Evolutionary conservation across 768 basidiomycete genomes (phyloP).

Genomic region (Lepiota brunneoincarnata): DNA sequence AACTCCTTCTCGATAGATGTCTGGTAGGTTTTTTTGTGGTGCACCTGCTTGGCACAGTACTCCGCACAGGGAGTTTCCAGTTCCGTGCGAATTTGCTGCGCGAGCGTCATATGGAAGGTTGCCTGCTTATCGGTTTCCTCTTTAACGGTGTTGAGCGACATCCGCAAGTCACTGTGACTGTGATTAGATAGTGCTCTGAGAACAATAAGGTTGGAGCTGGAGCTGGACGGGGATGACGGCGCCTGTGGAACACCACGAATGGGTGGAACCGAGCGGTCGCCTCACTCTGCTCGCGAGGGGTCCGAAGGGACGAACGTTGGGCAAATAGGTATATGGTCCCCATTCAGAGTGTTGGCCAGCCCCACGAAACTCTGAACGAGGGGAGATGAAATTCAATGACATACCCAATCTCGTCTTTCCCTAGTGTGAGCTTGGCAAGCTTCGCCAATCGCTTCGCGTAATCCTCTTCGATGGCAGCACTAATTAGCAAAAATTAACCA

Average conservation of each 20-base stretch:
- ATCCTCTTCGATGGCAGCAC: constrained; percentile 90
- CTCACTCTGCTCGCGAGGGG: background rate
- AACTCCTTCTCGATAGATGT: constrained; percentile 83
- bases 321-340: background rate
- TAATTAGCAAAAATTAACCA: constrained; percentile 26
- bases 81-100: constrained; percentile 71
- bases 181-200: constrained; percentile 19
- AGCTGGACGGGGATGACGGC: background rate
- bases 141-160: constrained; percentile 75
- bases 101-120: constrained; percentile 66
- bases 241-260: background rate
- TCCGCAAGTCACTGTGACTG: constrained; percentile 68
- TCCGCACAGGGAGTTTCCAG: constrained; percentile 64
- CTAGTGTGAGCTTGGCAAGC: constrained; percentile 72
- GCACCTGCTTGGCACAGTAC: constrained; percentile 63
- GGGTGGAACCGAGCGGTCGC: background rate
- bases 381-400: constrained; percentile 23
- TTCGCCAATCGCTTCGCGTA: constrained; percentile 85
- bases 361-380: background rate
- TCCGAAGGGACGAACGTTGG: background rate
- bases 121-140: constrained; percentile 85
- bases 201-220: background rate
- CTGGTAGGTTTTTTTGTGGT: constrained; percentile 75
- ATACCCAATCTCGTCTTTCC: constrained; percentile 92
- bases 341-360: background rate